Conservation (phyloP, 805 yeast genomes). For the Alloascoidea hylecoeti region DNA sequence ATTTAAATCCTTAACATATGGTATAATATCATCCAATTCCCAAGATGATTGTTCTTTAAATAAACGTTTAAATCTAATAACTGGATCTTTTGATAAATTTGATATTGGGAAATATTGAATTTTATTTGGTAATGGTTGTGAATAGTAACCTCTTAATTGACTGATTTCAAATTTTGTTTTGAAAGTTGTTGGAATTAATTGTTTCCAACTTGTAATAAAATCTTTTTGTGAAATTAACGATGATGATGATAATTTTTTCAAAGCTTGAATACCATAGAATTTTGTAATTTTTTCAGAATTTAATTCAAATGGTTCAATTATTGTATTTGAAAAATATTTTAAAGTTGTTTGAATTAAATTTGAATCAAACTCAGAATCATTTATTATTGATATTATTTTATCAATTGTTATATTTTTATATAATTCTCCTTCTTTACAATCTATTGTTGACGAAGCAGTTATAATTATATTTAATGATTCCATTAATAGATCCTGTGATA, state of each 20-base stretch:
- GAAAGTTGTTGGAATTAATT: slow-evolving; percentile 9
- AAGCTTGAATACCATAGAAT: not conserved
- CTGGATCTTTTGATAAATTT: slow-evolving; percentile 32
- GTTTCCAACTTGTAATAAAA: slow-evolving; percentile 16
- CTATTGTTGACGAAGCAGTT: not conserved
- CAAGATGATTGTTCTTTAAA: slow-evolving; percentile 43
- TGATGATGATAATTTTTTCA: not conserved
- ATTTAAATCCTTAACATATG: slow-evolving; percentile 49
- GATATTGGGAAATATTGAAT: slow-evolving; percentile 40
- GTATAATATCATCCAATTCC: slow-evolving; percentile 47
- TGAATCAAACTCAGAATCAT: not conserved
- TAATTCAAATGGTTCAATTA: not conserved
- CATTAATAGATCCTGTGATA: slow-evolving; percentile 10
- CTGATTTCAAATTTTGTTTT: slow-evolving; percentile 29
- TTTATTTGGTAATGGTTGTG: slow-evolving; percentile 26
- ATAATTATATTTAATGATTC: slow-evolving; percentile 3
- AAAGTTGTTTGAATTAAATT: slow-evolving; percentile 4
- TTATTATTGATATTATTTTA: not conserved
- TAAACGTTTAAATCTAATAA: slow-evolving; percentile 32
- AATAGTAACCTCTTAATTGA: slow-evolving; percentile 40
- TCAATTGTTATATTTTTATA: not conserved
- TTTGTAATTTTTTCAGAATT: not conserved
- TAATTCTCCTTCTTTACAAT: not conserved
- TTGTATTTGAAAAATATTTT: slow-evolving; percentile 12
- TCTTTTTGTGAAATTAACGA: slow-evolving; percentile 2